Conservation (phyloP, 140 eudicot species). For the Flaveria floridana region DNA sequence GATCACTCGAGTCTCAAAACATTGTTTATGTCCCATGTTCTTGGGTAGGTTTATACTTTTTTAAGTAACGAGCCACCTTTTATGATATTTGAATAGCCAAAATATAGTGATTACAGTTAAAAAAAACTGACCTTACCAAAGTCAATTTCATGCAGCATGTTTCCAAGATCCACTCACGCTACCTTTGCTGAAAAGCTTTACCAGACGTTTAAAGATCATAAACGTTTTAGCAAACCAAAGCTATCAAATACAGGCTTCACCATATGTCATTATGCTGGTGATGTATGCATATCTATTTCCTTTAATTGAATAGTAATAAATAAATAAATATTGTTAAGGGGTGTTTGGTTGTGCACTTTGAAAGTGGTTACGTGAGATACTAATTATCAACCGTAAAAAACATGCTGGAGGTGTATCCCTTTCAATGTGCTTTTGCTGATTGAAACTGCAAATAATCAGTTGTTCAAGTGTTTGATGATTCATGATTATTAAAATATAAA, state of each 20-base stretch:
- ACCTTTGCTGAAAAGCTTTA: slow-evolving; percentile 85
- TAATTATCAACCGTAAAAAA: not conserved
- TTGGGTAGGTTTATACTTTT: not conserved
- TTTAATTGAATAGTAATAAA: slow-evolving; percentile 5
- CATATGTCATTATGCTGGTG: slow-evolving; percentile 89
- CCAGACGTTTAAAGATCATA: slow-evolving; percentile 76
- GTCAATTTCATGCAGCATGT: slow-evolving; percentile 55
- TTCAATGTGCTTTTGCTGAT: not conserved
- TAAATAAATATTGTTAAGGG: not conserved
- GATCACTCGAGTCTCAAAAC: slow-evolving; percentile 14
- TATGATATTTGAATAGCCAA: not conserved
- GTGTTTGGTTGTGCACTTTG: not conserved
- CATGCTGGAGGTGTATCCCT: not conserved
- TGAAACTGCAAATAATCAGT: not conserved
- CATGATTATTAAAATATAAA: not conserved
- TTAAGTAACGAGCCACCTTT: slow-evolving; percentile 7
- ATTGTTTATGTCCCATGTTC: slow-evolving; percentile 3
- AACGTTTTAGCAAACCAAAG: slow-evolving; percentile 82
- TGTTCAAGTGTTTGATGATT: not conserved
- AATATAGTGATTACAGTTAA: not conserved
- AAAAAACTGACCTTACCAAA: slow-evolving; percentile 24
- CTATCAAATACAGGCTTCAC: slow-evolving; percentile 77
- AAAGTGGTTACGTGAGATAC: not conserved
- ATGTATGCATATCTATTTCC: slow-evolving; percentile 49
- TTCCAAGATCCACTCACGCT: slow-evolving; percentile 84